A percentile compares a stretch with the other conserved stretches of the same genome.
phyloP scores from a whole-genome alignment of 129 eudicot species.

The Glebionis coronaria region DNA sequence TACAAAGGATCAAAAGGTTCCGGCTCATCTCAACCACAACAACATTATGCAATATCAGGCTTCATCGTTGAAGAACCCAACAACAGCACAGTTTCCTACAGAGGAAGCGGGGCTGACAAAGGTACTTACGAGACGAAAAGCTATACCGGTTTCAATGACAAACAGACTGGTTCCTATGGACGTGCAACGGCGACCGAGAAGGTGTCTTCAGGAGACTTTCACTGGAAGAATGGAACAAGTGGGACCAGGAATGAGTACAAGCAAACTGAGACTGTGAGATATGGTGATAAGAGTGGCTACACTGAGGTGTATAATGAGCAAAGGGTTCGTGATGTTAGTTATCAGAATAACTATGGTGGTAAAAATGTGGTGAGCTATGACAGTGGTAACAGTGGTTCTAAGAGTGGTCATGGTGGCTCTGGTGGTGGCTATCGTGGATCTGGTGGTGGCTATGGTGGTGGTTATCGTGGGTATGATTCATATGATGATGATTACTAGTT shows the following conservation, averaged over 20 bases:
- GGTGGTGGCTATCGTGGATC: background rate
- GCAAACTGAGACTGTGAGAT: conserved; percentile 18
- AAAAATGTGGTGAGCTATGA: background rate
- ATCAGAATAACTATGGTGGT: background rate
- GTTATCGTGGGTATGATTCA: background rate
- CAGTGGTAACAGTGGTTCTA: background rate
- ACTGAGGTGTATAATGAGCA: conserved; percentile 24
- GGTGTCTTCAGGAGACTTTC: conserved; percentile 17
- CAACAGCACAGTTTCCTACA: background rate
- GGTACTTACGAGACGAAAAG: conserved; percentile 14
- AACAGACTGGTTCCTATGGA: conserved; percentile 26
- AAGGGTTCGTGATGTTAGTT: conserved; percentile 30
- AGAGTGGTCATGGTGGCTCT: background rate
- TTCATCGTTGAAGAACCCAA: too few relatives aligned
- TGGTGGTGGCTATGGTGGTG: background rate
- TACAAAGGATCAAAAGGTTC: too few relatives aligned
- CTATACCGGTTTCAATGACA: conserved; percentile 16
- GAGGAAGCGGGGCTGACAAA: background rate
- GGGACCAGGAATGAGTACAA: conserved; percentile 26
- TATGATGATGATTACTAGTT: conserved; percentile 20
- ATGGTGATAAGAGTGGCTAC: conserved; percentile 30
- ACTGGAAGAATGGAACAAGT: conserved; percentile 23
- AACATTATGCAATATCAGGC: too few relatives aligned
- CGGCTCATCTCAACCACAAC: too few relatives aligned
- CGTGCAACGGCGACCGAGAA: conserved; percentile 24